Conservation (phyloP, 208 protist genomes). For the Wallacemonas sp. region DNA sequence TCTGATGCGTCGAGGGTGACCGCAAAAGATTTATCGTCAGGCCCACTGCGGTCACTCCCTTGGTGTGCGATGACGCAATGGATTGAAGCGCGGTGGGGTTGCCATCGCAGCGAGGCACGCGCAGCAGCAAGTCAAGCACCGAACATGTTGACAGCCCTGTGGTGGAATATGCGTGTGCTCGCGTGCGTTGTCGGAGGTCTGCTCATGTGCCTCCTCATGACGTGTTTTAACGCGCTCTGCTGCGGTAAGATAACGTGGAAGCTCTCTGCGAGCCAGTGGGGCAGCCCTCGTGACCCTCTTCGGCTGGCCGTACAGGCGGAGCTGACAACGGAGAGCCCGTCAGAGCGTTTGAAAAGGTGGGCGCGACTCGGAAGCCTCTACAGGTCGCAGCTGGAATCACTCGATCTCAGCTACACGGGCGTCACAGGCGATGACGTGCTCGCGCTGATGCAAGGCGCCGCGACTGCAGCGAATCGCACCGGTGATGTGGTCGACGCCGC, state of each 20-base stretch:
- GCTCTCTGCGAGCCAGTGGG: not conserved
- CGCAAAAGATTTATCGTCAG: too few species aligned
- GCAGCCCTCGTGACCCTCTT: not conserved
- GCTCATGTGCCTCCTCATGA: too few species aligned
- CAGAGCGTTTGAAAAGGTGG: not conserved
- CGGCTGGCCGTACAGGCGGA: not conserved
- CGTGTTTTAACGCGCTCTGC: too few species aligned
- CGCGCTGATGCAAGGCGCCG: slow-evolving; percentile 22
- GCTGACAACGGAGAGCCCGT: not conserved
- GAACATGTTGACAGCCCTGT: too few species aligned
- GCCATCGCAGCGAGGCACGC: too few species aligned
- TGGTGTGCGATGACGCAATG: not conserved
- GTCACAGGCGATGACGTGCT: slow-evolving; percentile 45
- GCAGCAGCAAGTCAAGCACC: too few species aligned
- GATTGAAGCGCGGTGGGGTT: not conserved
- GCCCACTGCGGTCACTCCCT: not conserved
- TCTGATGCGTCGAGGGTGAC: not conserved
- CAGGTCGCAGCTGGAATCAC: slow-evolving; percentile 22
- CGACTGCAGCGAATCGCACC: not conserved
- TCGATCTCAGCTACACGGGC: slow-evolving; percentile 53
- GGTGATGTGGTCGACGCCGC: too few species aligned
- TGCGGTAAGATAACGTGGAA: too few species aligned
- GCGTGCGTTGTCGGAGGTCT: too few species aligned
- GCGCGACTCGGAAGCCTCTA: not conserved
- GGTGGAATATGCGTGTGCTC: too few species aligned